These are phyloP conservation scores for Amborella trichopoda DNA, from an alignment of 164 flowering plant species.

Conservation along the genomic window DNA sequence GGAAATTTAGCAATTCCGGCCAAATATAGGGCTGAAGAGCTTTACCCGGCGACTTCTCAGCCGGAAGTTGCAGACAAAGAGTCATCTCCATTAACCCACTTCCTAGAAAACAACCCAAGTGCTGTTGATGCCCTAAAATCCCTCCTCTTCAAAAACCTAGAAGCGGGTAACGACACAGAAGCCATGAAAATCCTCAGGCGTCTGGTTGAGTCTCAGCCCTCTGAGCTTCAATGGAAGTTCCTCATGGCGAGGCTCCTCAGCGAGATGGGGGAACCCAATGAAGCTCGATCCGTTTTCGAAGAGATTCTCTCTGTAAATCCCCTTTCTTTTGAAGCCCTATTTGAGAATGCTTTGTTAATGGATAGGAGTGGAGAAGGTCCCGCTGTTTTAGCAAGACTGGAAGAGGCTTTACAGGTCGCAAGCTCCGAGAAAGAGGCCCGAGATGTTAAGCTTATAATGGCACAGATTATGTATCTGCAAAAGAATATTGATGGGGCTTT, in stretches of 20 bases:
- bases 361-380: constrained; percentile 61
- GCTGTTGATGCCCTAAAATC: constrained; percentile 38
- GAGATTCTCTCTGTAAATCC: constrained; percentile 55
- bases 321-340: constrained; percentile 57
- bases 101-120: constrained; percentile 37
- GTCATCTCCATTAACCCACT: constrained; percentile 35
- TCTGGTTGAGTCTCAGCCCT: constrained; percentile 44
- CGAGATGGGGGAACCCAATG: constrained; percentile 41
- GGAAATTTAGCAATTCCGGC: too few species aligned
- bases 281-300: constrained; percentile 53
- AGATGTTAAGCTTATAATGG: constrained; percentile 65
- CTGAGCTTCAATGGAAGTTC: constrained; percentile 51
- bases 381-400: constrained; percentile 37
- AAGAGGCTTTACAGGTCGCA: constrained; percentile 43
- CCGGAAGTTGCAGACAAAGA: too few species aligned
- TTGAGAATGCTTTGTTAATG: constrained; percentile 70
- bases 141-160: constrained; percentile 47
- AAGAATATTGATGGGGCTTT: constrained; percentile 70
- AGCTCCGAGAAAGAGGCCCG: constrained; percentile 46
- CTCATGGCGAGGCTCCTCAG: constrained; percentile 42
- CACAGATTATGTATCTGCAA: constrained; percentile 72
- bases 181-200: constrained; percentile 34
- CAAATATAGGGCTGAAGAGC: too few species aligned
- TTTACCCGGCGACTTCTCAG: too few species aligned
- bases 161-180: constrained; percentile 55